Evolutionary conservation across 768 basidiomycete species (phyloP), one percentile per base, ranked within the genome.

Genomic region (Dacryopinax primogenitus): DNA sequence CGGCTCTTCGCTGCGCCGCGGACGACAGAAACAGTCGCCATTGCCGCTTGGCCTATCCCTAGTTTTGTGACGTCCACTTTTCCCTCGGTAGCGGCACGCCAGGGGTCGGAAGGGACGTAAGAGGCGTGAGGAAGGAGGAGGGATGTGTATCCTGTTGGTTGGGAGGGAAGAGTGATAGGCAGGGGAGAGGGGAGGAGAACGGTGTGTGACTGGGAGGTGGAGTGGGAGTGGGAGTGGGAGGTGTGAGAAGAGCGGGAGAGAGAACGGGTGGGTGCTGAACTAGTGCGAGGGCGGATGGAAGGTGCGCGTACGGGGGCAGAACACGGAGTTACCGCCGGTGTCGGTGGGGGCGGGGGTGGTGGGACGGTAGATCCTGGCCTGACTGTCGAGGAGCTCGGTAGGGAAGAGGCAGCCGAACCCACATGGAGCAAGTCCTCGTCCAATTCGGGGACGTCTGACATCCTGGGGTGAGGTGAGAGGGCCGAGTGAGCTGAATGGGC

Each of bases 21-120:
- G 18, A 67, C 66, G 47, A 73, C 68, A n/a, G 70, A 66, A 44
- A 95, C 84, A 62, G 84, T 90, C 16, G 88, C 87, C 92, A 96
- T 94, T 3, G 88, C 91, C 4, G 85, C 86, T 72, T 90, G 88
- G 6, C 91, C 92, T 12, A 90, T 76, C 2, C 92, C 90, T 18
- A 85, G 82, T 12, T 81, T 80, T 1, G 88, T 85, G 44, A 92
- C 77, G 74, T 95, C 90, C 16, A 92, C 75, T 21, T 21, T 11
- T 6, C 51, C 51, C 3, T 3, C 7, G 4, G 51, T 58, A 21
- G 51, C 51, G 18, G 51, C 51, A 47, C 72, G 71, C 39, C 68
- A 63, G 0, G 76, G 75, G 64, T 79, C 71, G 12, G 72, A 70
- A 7, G 77, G 76, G n/a, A 70, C 70, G 68, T 79, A 80, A 0